These are phyloP conservation scores for Kodamaea suecica DNA, from an alignment of 1,139 yeast species.

Conservation along the genomic window DNA sequence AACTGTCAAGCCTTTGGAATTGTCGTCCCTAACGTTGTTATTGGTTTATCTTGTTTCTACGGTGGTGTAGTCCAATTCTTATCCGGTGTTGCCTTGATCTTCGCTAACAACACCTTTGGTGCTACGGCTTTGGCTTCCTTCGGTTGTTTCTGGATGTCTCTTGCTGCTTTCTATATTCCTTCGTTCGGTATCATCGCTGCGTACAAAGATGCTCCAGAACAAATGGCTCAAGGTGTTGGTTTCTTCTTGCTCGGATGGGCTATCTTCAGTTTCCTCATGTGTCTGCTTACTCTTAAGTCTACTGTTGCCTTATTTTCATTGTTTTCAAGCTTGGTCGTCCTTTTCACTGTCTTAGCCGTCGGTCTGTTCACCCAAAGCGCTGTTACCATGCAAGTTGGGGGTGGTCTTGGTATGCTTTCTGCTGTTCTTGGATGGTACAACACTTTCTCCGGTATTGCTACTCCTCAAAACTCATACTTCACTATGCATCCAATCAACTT, in stretches of 20 bases:
- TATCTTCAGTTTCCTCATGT: conserved; percentile 56
- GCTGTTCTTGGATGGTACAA: conserved; percentile 62
- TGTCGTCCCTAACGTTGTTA: conserved; percentile 48
- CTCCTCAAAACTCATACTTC: conserved; percentile 36
- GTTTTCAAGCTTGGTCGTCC: conserved; percentile 51
- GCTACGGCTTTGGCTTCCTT: conserved; percentile 78
- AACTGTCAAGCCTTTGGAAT: conserved; percentile 57
- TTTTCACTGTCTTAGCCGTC: conserved; percentile 54
- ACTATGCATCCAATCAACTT: conserved; percentile 32
- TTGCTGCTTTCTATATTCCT: conserved; percentile 68
- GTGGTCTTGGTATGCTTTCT: conserved; percentile 61
- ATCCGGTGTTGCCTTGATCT: conserved; percentile 79
- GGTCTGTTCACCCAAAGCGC: conserved; percentile 52
- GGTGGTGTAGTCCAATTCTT: conserved; percentile 74
- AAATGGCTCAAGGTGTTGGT: conserved; percentile 52
- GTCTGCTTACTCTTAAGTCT: conserved; percentile 58
- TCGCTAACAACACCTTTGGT: conserved; percentile 84
- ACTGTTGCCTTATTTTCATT: conserved; percentile 59
- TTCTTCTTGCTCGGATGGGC: conserved; percentile 66
- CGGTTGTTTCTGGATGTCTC: conserved; percentile 90
- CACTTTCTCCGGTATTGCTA: conserved; percentile 43
- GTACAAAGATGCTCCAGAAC: conserved; percentile 43
- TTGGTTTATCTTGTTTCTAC: conserved; percentile 78
- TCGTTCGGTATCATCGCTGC: conserved; percentile 71
- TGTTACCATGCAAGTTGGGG: conserved; percentile 61